Evolutionary conservation across 129 eudicot genomes (phyloP).

Genomic region (Pseudognaphalium luteoalbum): DNA sequence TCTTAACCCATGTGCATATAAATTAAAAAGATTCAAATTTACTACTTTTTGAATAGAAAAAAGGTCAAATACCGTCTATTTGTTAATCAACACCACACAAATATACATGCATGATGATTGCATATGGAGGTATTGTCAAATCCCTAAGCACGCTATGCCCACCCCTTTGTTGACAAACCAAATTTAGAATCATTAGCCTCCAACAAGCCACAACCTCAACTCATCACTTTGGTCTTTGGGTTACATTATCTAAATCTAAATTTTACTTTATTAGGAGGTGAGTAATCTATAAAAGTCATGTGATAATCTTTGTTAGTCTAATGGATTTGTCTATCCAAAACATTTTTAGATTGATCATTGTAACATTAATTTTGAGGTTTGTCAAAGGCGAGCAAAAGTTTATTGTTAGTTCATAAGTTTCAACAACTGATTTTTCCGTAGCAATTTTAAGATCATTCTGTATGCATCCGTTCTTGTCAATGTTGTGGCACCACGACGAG

Average conservation of each 20-base stretch:
- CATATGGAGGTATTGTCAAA: slow-evolving; percentile 35
- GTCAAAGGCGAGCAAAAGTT: too few species aligned
- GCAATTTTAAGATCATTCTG: too few species aligned
- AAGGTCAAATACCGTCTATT: background rate
- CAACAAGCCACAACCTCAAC: slow-evolving; percentile 39
- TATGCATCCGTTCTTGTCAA: too few species aligned
- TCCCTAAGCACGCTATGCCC: slow-evolving; percentile 37
- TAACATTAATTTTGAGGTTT: too few species aligned
- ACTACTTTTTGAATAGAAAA: background rate
- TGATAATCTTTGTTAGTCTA: background rate
- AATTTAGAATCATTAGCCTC: slow-evolving; percentile 44
- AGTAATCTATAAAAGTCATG: too few species aligned
- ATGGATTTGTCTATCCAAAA: too few species aligned
- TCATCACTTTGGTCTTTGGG: slow-evolving; percentile 1
- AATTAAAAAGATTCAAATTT: background rate
- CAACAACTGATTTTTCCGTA: too few species aligned
- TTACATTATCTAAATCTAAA: background rate
- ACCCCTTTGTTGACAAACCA: slow-evolving; percentile 32
- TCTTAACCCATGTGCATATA: background rate
- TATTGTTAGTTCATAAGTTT: too few species aligned
- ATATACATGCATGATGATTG: slow-evolving; percentile 25
- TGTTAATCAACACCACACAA: background rate
- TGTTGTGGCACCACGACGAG: too few species aligned
- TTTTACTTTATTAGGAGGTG: background rate
- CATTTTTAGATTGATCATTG: too few species aligned